Evolutionary conservation across 2,329 filamentous ascomycete species (phyloP), one percentile per base, ranked within the genome.

Genomic region (Penicillium sp.): DNA sequence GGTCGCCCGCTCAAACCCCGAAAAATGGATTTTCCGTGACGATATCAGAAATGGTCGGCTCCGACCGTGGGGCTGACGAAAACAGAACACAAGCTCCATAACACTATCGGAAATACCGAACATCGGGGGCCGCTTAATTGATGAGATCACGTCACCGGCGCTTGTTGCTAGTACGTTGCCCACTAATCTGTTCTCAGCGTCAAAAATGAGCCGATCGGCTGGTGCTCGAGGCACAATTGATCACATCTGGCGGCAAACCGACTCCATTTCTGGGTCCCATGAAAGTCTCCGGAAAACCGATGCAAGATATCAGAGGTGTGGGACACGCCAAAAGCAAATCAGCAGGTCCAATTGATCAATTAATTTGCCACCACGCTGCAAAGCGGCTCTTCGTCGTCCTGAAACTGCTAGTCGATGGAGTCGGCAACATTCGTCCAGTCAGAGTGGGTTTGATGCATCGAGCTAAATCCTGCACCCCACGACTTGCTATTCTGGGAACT

Each of bases 371-470:
- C 56, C 27, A 33, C 47, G 51, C 47, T 46, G 47, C 48, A 33
- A 56, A 52, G 57, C 60, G 58, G 52, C 49, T 59, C 60, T 63
- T 26, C 33, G 29, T 51, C 42, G 22, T 55, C 19, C 31, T 58
- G 60, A 61, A 61, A 58, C 55, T 58, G 26, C 61, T 64, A 63
- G 57, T 60, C 46, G 49, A 53, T 54, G 59, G 54, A 56, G 55
- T 45, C 46, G 10, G 43, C 43, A 26, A 47, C 44, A 39, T 47
- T 50, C 13, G 22, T 22, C 58, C 59, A 62, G 43, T 62, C 35
- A 49, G 14, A 54, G 55, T 62, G 44, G 56, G 24, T 43, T 42
- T 49, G 39, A 16, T 24, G 46, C 45, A 22, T 45, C 24, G 21
- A 33, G 48, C 27, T 29, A 42, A 52, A 45, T 57, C 46, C 56